Evolutionary conservation across 2,329 filamentous ascomycete species (phyloP), one percentile per base, ranked within the genome.

Genomic region (Sclerotinia nivalis): DNA sequence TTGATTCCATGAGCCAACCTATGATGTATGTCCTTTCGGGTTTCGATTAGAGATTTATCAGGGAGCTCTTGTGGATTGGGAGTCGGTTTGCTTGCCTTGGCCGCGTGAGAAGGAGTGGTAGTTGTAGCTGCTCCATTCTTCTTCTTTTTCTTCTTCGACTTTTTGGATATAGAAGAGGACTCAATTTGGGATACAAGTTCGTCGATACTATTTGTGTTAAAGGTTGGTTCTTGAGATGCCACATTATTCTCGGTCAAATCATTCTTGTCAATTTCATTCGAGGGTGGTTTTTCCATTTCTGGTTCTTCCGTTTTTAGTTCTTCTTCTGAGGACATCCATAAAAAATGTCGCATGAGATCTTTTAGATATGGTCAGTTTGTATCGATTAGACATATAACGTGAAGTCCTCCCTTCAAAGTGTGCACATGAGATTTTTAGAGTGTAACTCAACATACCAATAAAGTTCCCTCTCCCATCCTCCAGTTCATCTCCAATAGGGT

Each of bases 401-500:
- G 22, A 40, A 28, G 31, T 25, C 20, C 28, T 9, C 1, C n/a
- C 13, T 62, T 50, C 7, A 12, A 61, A 28, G 31, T 50, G 8
- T 52, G 18, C 34, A 1, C 31, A 52, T 52, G 10, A 6, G 20
- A n/a, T 37, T 40, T 25, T 6, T 25, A 25, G 15, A 40, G 22
- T 52, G 2, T 22, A 65, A n/a, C 6, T 50, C 10, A 80, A 84
- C 76, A 68, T 72, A 72, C 70, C 72, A 50, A 74, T 68, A 34
- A 82, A 85, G 71, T 77, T 81, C 31, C 77, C 80, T 18, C 81
- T 78, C 64, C 83, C 82, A 52, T 83, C 81, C 70, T 83, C 80
- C 54, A 82, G 72, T 2, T 83, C 78, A 73, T 84, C 82, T 49
- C 84, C 81, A 64, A 84, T 83, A 9, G 82, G 83, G 76, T 85